Base-by-base conservation (phyloP, 179 eudicot genomes). In the Beta lomatogona region DNA sequence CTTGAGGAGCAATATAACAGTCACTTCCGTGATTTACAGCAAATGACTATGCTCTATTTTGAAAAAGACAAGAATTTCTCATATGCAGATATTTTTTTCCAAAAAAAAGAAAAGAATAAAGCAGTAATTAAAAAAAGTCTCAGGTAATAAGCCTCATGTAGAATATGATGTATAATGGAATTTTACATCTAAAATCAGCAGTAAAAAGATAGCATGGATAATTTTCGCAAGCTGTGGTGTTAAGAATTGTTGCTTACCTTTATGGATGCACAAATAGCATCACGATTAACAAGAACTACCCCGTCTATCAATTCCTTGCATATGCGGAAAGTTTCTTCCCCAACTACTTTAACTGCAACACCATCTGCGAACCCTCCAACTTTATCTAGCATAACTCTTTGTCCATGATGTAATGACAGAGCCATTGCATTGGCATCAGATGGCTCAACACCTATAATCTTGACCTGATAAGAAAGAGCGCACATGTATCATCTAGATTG, bases 321-420 rank as follows among this genome's bases (percentile, higher is more conserved):
- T 64, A 94, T 79, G 77, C 91, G 94, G 71, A 93, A 97, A 73
- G 97, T 89, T 86, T 97, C 99, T 86, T 91, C 93, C 59, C 99
- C 99, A 44, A 97, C 98, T 52, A 89, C 93, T 89, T 97, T 97
- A 69, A 97, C 99, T 74, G 99, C 99, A 68, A 97, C 99, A 72
- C 98, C 98, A 89, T 97, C 99, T 70, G 98, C 97, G 80, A 97
- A 97, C 58, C 98, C 97, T 80, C 99, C 99, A 75, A 94, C 99
- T 88, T 93, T 92, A 82, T 93, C 94, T 71, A 97, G 83, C 92
- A 88, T 84, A 68, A 97, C 83, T 82, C 98, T 90, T 81, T 87
- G 90, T 25, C 94, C 97, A 86, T 91, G 97, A 83, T 93, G 93
- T 67, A 97, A 87, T 66, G 99, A 97, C 81, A 97, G 81, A 65